Conservation (phyloP, 2,329 filamentous ascomycete genomes). For the Fusarium sp. region DNA sequence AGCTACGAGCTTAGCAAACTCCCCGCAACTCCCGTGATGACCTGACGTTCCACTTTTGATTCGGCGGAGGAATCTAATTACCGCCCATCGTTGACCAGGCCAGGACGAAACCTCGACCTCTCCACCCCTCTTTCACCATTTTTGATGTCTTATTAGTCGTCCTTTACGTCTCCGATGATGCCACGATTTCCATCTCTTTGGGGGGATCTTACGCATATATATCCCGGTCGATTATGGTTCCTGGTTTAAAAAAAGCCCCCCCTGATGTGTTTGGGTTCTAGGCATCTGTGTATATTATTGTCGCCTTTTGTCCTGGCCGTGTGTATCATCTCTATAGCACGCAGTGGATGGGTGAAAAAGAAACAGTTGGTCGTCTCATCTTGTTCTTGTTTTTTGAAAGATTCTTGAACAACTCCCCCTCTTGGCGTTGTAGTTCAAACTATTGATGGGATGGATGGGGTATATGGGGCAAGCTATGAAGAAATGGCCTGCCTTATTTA, state of each 20-base stretch:
- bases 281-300: constrained; percentile 48
- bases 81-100: constrained; percentile 41
- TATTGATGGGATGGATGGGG: constrained; percentile 41
- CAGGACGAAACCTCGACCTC: constrained; percentile 35
- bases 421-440: constrained; percentile 31
- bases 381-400: constrained; percentile 27
- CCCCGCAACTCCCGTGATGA: constrained; percentile 34
- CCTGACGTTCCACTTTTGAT: constrained; percentile 35
- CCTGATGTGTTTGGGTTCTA: constrained; percentile 6
- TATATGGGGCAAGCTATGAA: constrained; percentile 30
- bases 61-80: constrained; percentile 46
- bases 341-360: constrained; percentile 18
- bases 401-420: constrained; percentile 26
- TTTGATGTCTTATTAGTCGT: constrained; percentile 49
- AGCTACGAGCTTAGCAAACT: constrained; percentile 40
- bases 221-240: constrained; percentile 17
- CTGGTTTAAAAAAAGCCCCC: constrained; percentile 7
- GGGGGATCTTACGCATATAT: constrained; percentile 20
- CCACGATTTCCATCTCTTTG: constrained; percentile 9
- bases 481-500: constrained; percentile 39
- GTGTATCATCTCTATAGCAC: constrained; percentile 33
- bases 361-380: constrained; percentile 20
- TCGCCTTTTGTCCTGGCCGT: constrained; percentile 32
- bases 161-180: constrained; percentile 41
- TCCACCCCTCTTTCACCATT: constrained; percentile 30